Conservation (phyloP, 2,329 filamentous ascomycete species). For the Penicillium expansum region DNA sequence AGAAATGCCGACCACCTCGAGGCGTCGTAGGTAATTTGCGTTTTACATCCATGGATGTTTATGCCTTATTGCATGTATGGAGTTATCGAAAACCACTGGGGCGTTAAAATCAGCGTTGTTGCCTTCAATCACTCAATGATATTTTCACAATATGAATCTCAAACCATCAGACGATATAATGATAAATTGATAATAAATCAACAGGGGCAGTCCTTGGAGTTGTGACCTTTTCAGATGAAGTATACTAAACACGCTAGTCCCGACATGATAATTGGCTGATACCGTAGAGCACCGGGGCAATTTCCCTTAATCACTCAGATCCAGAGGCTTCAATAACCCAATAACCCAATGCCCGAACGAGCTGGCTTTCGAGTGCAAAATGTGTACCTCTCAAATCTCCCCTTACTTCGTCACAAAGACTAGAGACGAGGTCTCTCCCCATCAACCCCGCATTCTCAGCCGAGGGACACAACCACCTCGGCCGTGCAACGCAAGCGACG, state of each 20-base stretch:
- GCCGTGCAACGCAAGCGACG: not conserved
- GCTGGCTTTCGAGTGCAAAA: not conserved
- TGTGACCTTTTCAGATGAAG: not conserved
- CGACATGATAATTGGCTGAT: not conserved
- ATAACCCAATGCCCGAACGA: not conserved
- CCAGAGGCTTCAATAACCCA: not conserved
- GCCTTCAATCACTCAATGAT: not conserved
- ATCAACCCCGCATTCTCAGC: constrained; percentile 5
- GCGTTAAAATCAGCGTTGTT: not conserved
- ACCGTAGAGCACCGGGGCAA: not conserved
- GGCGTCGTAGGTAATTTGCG: constrained; percentile 26
- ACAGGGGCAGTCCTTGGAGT: not conserved
- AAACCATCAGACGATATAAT: not conserved
- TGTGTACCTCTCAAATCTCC: not conserved
- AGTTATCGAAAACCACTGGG: not conserved
- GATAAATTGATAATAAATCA: not conserved
- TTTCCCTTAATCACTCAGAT: not conserved
- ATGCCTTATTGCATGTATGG: constrained; percentile 6
- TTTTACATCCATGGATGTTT: not conserved
- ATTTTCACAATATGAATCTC: not conserved
- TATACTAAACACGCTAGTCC: not conserved
- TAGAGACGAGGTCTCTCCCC: not conserved
- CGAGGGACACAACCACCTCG: constrained; percentile 6
- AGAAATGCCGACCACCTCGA: constrained; percentile 29
- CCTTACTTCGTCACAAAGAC: not conserved